phyloP scores from a whole-genome alignment of 2,329 filamentous ascomycete species.

The Trichoderma sp. region DNA sequence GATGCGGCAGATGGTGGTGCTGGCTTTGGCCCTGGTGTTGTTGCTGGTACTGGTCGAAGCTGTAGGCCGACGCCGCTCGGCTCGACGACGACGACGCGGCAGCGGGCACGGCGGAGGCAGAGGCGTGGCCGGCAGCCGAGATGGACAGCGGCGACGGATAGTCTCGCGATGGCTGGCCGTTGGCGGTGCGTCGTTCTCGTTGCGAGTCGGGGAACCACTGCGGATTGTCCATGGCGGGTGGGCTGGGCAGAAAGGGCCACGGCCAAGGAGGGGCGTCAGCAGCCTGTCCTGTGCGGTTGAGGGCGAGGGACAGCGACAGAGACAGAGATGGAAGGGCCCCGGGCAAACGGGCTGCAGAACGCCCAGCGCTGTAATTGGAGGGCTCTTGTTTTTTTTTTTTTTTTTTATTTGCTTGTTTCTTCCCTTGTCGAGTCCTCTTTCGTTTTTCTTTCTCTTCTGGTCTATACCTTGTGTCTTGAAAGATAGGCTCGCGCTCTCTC shows the following conservation, averaged over 20 bases:
- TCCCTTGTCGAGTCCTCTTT: background rate
- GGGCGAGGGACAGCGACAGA: background rate
- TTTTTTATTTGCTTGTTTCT: background rate
- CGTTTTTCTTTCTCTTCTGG: background rate
- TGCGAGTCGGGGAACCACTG: constrained; percentile 68
- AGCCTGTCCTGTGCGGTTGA: background rate
- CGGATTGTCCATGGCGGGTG: constrained; percentile 48
- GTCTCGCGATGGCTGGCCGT: constrained; percentile 47
- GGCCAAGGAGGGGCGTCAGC: constrained; percentile 24
- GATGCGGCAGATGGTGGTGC: constrained; percentile 15
- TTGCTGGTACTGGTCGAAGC: constrained; percentile 20
- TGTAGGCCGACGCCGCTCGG: background rate
- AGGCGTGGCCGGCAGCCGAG: constrained; percentile 6
- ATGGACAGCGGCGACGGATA: constrained; percentile 39
- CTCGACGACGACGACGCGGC: background rate
- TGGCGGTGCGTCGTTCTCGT: constrained; percentile 58
- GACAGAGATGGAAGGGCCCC: background rate
- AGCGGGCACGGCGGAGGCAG: constrained; percentile 29
- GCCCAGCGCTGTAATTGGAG: background rate
- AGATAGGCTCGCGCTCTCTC: background rate
- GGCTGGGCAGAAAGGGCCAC: background rate
- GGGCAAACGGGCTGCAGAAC: background rate
- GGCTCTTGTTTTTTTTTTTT: background rate
- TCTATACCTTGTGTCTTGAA: background rate
- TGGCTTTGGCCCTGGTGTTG: background rate